These are phyloP conservation scores for Neofusicoccum laricinum DNA, from an alignment of 2,329 filamentous ascomycete species.

Conservation along the genomic window DNA sequence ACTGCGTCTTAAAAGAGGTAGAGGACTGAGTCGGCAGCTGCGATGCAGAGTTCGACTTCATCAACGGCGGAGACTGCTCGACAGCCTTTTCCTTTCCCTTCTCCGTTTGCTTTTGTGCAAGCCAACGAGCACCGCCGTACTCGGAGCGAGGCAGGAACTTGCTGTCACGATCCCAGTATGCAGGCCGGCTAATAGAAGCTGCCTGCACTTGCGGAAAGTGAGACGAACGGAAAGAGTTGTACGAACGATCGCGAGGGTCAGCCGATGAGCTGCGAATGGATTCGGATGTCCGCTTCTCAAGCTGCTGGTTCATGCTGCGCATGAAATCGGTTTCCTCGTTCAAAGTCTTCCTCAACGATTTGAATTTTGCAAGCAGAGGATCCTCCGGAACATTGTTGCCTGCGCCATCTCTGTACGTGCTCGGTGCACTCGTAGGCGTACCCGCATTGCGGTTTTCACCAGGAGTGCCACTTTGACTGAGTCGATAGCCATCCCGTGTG, in stretches of 20 bases:
- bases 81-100: not conserved
- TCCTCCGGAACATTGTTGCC: slow-evolving; percentile 29
- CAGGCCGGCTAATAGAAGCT: not conserved
- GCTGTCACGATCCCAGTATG: slow-evolving; percentile 16
- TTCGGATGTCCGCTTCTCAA: not conserved
- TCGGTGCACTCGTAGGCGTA: slow-evolving; percentile 17
- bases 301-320: slow-evolving; percentile 4
- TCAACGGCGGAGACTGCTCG: not conserved
- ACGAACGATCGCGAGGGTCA: slow-evolving; percentile 11
- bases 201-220: not conserved
- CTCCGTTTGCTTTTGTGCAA: not conserved
- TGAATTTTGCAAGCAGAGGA: slow-evolving; percentile 32
- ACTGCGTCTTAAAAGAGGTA: not conserved
- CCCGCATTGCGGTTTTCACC: slow-evolving; percentile 3
- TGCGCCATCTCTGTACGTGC: slow-evolving; percentile 16
- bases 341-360: slow-evolving; percentile 29
- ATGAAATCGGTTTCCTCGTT: slow-evolving; percentile 17
- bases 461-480: slow-evolving; percentile 13
- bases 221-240: slow-evolving; percentile 11
- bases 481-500: not conserved
- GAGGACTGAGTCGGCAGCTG: not conserved
- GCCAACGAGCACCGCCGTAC: slow-evolving; percentile 17
- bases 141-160: slow-evolving; percentile 15
- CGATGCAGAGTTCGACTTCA: not conserved
- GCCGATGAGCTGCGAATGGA: not conserved